These are phyloP conservation scores for Termitomyces sp. DNA, from an alignment of 768 basidiomycete species.

Conservation along the genomic window DNA sequence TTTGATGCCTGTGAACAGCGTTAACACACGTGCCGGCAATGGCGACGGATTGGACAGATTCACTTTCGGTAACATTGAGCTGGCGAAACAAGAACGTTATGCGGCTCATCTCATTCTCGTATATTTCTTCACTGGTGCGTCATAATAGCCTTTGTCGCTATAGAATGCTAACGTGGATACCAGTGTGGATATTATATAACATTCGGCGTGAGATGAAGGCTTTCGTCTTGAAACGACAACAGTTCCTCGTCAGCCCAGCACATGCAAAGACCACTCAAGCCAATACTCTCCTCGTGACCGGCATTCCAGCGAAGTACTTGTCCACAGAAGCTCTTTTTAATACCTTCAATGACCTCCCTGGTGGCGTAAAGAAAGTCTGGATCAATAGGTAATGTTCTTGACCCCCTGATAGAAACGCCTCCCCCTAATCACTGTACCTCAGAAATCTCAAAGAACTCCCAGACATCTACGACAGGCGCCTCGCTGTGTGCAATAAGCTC, in stretches of 20 bases:
- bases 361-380: slow-evolving; percentile 90
- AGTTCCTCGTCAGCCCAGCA: slow-evolving; percentile 68
- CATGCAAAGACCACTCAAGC: slow-evolving; percentile 84
- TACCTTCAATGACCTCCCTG: slow-evolving; percentile 82
- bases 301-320: slow-evolving; percentile 78
- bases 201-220: slow-evolving; percentile 77
- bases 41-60: slow-evolving; percentile 64
- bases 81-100: slow-evolving; percentile 51
- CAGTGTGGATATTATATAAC: slow-evolving; percentile 85
- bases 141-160: neutral
- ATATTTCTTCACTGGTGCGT: slow-evolving; percentile 76
- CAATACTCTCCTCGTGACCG: slow-evolving; percentile 86
- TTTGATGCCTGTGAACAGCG: slow-evolving; percentile 72
- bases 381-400: slow-evolving; percentile 66
- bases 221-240: slow-evolving; percentile 78
- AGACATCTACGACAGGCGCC: slow-evolving; percentile 72
- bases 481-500: slow-evolving; percentile 71
- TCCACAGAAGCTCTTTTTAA: slow-evolving; percentile 61
- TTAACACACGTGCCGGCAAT: slow-evolving; percentile 41
- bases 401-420: neutral
- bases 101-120: slow-evolving; percentile 76
- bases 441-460: slow-evolving; percentile 88
- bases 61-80: slow-evolving; percentile 76
- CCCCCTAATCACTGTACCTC: neutral
- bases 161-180: neutral